Evolutionary conservation across 1,284 basidiomycete species (phyloP).

Genomic region (Coniferiporia sulphurascens): DNA sequence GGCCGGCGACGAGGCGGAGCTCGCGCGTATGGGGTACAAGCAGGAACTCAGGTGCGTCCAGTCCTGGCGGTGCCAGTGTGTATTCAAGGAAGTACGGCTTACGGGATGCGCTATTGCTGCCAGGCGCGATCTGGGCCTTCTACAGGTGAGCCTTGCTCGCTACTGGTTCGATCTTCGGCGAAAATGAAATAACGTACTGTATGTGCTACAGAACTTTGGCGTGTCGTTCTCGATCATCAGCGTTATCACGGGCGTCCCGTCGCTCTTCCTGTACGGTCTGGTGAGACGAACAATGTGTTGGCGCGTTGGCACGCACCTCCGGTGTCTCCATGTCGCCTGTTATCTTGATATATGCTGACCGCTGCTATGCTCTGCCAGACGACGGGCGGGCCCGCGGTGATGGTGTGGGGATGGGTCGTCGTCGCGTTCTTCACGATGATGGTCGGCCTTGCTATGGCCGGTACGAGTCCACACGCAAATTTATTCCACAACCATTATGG

Average conservation of each 20-base stretch:
- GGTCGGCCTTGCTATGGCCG: constrained; percentile 67
- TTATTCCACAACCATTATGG: neutral
- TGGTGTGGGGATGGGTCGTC: constrained; percentile 72
- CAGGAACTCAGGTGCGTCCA: constrained; percentile 61
- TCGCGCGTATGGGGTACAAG: constrained; percentile 72
- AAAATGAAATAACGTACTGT: neutral
- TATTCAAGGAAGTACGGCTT: neutral
- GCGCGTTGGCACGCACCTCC: neutral
- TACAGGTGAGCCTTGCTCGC: constrained; percentile 40
- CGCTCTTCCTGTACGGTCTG: constrained; percentile 61
- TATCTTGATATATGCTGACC: neutral
- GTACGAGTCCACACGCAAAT: constrained; percentile 31
- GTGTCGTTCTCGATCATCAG: constrained; percentile 75
- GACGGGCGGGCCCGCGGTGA: constrained; percentile 68
- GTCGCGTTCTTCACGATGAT: constrained; percentile 61
- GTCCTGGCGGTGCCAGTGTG: no score
- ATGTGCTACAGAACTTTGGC: constrained; percentile 55
- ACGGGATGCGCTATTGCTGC: neutral
- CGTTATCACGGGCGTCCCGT: constrained; percentile 63
- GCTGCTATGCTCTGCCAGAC: constrained; percentile 33
- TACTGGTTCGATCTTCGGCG: neutral
- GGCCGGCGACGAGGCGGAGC: constrained; percentile 50
- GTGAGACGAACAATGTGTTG: constrained; percentile 32
- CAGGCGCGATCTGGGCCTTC: constrained; percentile 52
- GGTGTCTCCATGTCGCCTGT: constrained; percentile 11